phyloP scores from a whole-genome alignment of 345 rosid genomes.

The Excoecaria cochinchinensis region DNA sequence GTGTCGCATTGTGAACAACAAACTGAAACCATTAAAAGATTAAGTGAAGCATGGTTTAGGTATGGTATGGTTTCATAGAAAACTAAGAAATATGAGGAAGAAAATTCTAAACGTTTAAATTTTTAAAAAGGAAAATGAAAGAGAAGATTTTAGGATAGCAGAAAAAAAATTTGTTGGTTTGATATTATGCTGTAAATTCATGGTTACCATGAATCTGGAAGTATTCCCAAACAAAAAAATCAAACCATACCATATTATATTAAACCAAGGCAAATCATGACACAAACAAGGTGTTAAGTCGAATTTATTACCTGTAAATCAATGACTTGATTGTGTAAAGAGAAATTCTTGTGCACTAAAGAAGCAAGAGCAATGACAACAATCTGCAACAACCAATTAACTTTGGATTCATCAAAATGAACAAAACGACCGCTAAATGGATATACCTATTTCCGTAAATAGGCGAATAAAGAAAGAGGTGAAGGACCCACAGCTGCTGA shows the following conservation, averaged over 20 bases:
- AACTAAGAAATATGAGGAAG: too few relatives aligned
- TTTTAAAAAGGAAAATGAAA: too few relatives aligned
- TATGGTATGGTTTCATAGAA: too few relatives aligned
- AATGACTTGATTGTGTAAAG: conserved; percentile 44
- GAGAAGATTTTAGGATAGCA: too few relatives aligned
- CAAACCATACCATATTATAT: too few relatives aligned
- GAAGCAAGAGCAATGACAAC: conserved; percentile 45
- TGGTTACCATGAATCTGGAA: too few relatives aligned
- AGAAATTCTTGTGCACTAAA: conserved; percentile 53
- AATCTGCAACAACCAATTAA: conserved; percentile 40
- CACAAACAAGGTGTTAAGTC: too few relatives aligned
- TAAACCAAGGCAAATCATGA: too few relatives aligned
- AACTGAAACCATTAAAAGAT: background rate
- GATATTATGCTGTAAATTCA: too few relatives aligned
- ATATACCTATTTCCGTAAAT: background rate
- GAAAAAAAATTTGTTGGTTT: too few relatives aligned
- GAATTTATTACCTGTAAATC: conserved; percentile 44
- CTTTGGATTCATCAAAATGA: background rate
- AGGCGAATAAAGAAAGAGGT: background rate
- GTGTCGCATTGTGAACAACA: background rate
- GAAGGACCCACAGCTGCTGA: conserved; percentile 35
- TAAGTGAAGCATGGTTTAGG: background rate
- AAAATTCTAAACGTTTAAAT: too few relatives aligned
- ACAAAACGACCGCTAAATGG: background rate
- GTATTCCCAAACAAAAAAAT: too few relatives aligned